Percentiles rank a stretch among this genome's conserved stretches.
Evolutionary conservation across 1,284 basidiomycete species (phyloP).

Genomic region (Coriolopsis trogii): DNA sequence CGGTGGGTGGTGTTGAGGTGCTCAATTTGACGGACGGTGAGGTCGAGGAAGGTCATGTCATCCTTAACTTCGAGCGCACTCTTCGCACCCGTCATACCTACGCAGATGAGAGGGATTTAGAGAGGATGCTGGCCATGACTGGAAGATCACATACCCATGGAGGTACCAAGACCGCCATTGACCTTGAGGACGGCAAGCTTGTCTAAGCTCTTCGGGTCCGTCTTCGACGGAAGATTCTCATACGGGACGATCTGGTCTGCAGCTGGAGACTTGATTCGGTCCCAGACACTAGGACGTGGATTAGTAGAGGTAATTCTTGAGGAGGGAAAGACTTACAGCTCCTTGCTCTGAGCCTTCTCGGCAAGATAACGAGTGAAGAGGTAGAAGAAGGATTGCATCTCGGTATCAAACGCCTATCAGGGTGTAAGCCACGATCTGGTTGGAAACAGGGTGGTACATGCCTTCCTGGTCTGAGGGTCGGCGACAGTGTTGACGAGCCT

Average conservation of each 20-base stretch:
- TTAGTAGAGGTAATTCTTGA: not conserved
- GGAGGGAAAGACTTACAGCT: conserved; percentile 70
- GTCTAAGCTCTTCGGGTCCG: conserved; percentile 74
- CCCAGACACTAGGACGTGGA: conserved; percentile 79
- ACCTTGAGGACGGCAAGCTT: conserved; percentile 99
- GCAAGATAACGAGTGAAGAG: conserved; percentile 98
- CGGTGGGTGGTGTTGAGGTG: conserved; percentile 74
- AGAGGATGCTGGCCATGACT: not conserved
- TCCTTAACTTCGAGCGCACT: conserved; percentile 92
- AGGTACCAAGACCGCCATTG: conserved; percentile 98
- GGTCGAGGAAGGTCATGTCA: conserved; percentile 99
- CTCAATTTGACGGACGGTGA: conserved; percentile 97
- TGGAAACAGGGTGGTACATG: conserved; percentile 37
- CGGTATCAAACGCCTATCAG: conserved; percentile 32
- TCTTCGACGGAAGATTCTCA: conserved; percentile 64
- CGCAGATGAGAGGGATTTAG: not conserved
- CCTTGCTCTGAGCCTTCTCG: conserved; percentile 92
- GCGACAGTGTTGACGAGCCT: conserved; percentile 84
- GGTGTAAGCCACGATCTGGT: not conserved
- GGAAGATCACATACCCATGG: conserved; percentile 70
- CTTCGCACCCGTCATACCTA: conserved; percentile 93
- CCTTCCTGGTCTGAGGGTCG: conserved; percentile 83
- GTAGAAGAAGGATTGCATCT: conserved; percentile 99
- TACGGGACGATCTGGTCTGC: conserved; percentile 94
- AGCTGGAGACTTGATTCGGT: conserved; percentile 94